Conservation (phyloP, 2,329 filamentous ascomycete genomes). For the Fusarium sp. region DNA sequence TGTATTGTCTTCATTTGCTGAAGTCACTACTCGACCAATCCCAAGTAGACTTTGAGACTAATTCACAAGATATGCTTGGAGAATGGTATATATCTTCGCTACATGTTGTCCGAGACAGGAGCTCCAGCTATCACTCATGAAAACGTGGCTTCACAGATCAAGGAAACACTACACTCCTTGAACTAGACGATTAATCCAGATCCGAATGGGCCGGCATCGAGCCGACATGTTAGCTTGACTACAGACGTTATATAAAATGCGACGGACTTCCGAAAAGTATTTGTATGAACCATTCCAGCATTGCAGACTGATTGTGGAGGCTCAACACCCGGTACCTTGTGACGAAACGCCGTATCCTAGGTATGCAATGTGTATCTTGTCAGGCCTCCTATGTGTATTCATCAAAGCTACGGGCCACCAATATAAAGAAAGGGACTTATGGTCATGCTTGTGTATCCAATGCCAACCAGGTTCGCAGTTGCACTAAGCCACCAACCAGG, state of each 20-base stretch:
- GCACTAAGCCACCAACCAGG: not conserved
- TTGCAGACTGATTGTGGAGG: not conserved
- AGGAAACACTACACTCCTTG: not conserved
- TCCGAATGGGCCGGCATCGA: not conserved
- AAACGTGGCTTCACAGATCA: not conserved
- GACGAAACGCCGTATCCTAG: not conserved
- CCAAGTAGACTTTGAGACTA: not conserved
- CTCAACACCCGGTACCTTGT: not conserved
- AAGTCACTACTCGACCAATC: not conserved
- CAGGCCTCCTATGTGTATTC: too few species aligned
- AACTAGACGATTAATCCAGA: not conserved
- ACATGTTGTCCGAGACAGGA: too few species aligned
- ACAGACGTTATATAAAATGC: not conserved
- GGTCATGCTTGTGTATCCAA: not conserved
- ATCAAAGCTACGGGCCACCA: too few species aligned
- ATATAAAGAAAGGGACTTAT: not conserved
- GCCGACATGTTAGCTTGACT: not conserved
- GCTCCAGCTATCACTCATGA: not conserved
- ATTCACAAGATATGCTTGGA: not conserved
- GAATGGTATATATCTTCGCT: too few species aligned
- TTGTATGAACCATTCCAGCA: not conserved
- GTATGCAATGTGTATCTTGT: not conserved
- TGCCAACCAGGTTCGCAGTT: not conserved
- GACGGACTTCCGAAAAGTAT: not conserved
- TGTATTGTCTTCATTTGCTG: not conserved